phyloP scores from a whole-genome alignment of 2,329 filamentous ascomycete genomes.

The Claviceps sp. region DNA sequence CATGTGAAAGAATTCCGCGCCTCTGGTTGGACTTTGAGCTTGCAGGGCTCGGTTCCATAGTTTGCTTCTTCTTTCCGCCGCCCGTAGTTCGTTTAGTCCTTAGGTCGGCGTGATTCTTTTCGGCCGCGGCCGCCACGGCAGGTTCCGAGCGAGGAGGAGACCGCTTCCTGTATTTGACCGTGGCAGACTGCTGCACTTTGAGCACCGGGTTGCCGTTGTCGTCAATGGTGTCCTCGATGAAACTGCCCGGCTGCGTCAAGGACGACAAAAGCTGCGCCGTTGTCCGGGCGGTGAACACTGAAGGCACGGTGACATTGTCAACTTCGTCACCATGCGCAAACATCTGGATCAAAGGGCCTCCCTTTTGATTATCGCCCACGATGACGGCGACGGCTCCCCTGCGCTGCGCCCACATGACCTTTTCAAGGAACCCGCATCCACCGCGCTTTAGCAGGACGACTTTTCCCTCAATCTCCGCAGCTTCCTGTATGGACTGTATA shows the following conservation, averaged over 20 bases:
- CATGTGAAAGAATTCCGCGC: not conserved
- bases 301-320: conserved; percentile 86
- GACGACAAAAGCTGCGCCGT: conserved; percentile 88
- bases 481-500: conserved; percentile 83
- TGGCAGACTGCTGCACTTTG: conserved; percentile 38
- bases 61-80: conserved; percentile 10
- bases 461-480: conserved; percentile 85
- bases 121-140: conserved; percentile 13
- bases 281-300: conserved; percentile 87
- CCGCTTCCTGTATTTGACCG: conserved; percentile 20
- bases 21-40: conserved; percentile 6
- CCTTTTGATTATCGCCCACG: conserved; percentile 84
- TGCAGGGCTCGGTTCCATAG: conserved; percentile 10
- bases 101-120: conserved; percentile 11
- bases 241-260: conserved; percentile 59
- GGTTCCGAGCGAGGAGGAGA: conserved; percentile 16
- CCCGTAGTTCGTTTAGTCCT: conserved; percentile 17
- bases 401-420: conserved; percentile 92
- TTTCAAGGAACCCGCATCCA: conserved; percentile 91
- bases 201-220: conserved; percentile 45
- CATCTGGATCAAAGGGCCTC: conserved; percentile 88
- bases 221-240: conserved; percentile 45
- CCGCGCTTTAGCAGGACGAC: conserved; percentile 83
- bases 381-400: conserved; percentile 82
- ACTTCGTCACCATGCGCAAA: conserved; percentile 87